Conservation (phyloP, 1,139 yeast genomes). For the Taphrina sp. region DNA sequence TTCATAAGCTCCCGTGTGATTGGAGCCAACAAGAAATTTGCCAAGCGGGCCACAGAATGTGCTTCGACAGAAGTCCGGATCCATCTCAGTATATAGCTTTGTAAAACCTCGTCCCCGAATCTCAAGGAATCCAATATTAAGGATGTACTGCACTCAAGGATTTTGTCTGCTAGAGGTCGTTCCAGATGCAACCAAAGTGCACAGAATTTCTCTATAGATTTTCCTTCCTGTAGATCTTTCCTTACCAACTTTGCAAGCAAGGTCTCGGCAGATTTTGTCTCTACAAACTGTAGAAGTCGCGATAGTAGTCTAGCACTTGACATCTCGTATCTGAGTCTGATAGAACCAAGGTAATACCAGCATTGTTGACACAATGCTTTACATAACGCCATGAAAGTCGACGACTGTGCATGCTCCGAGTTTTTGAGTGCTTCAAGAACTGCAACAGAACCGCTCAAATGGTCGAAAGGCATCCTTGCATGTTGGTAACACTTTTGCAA, state of each 20-base stretch:
- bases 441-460: neutral
- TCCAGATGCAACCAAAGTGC: constrained; percentile 9
- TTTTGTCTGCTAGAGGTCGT: neutral
- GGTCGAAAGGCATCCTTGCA: constrained; percentile 1
- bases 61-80: constrained; percentile 1
- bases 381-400: too few relatives aligned
- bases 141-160: neutral
- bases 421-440: too few relatives aligned
- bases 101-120: neutral
- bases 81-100: constrained; percentile 11
- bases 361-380: neutral
- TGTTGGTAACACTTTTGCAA: neutral
- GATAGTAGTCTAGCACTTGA: constrained; percentile 2
- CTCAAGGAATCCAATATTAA: constrained; percentile 2
- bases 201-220: constrained; percentile 10
- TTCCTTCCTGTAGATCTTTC: neutral
- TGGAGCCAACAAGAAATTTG: too few relatives aligned
- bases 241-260: constrained; percentile 1
- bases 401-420: too few relatives aligned
- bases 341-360: constrained; percentile 10
- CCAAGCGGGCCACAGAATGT: too few relatives aligned
- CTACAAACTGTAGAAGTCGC: neutral
- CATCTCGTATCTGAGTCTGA: constrained; percentile 5
- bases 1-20: too few relatives aligned
- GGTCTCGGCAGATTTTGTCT: neutral